Evolutionary conservation across 2,329 filamentous ascomycete genomes (phyloP).

Genomic region (Davidsoniella virescens): DNA sequence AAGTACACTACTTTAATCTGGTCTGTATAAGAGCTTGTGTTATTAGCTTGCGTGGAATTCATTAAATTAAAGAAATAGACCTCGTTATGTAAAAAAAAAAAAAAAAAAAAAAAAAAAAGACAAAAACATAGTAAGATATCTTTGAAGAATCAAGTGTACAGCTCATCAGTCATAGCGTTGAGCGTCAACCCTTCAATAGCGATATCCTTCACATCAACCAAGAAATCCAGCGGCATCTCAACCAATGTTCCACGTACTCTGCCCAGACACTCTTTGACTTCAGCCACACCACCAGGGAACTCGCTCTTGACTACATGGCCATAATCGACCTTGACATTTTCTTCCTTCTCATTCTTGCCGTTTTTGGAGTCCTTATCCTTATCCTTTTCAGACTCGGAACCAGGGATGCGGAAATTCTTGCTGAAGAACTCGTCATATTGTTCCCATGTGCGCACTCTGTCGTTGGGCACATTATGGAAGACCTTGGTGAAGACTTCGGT

Average conservation of each 20-base stretch:
- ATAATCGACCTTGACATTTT: slow-evolving; percentile 51
- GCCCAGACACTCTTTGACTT: slow-evolving; percentile 54
- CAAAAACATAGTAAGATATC: not conserved
- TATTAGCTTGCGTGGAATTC: too few species aligned
- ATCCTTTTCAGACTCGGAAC: slow-evolving; percentile 23
- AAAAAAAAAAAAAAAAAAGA: not conserved
- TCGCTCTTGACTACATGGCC: slow-evolving; percentile 76
- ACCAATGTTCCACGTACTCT: slow-evolving; percentile 56
- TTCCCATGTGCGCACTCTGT: slow-evolving; percentile 52
- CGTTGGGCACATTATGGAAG: slow-evolving; percentile 64
- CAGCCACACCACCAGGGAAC: slow-evolving; percentile 55
- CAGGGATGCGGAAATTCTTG: slow-evolving; percentile 44
- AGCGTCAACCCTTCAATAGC: slow-evolving; percentile 64
- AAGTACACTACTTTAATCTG: too few species aligned
- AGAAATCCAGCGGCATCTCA: slow-evolving; percentile 82
- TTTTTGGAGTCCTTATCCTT: slow-evolving; percentile 22
- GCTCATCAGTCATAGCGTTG: slow-evolving; percentile 54
- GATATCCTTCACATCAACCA: slow-evolving; percentile 68
- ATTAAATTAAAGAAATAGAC: too few species aligned
- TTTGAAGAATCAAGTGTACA: slow-evolving; percentile 40
- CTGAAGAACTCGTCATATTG: slow-evolving; percentile 59
- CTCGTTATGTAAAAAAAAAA: not conserved
- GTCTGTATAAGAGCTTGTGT: too few species aligned
- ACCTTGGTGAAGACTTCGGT: slow-evolving; percentile 66
- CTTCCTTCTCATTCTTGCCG: slow-evolving; percentile 27